Evolutionary conservation across 2,329 filamentous ascomycete genomes (phyloP).

Genomic region (Calonectria leucothoes): DNA sequence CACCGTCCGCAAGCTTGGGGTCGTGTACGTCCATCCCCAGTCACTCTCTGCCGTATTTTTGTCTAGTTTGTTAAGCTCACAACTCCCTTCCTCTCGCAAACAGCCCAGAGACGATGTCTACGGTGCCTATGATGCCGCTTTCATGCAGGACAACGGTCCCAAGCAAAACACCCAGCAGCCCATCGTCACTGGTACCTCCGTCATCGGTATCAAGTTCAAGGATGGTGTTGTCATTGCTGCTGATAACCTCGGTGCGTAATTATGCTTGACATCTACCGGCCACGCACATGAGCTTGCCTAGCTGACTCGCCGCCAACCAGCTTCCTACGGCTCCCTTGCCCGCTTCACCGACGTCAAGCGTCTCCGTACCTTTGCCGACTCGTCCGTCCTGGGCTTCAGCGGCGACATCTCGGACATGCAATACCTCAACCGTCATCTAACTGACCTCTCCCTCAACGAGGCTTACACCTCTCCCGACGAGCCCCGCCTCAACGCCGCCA

Average conservation of each 20-base stretch:
- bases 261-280: conserved; percentile 2
- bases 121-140: conserved; percentile 89
- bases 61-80: background rate
- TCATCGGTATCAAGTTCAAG: conserved; percentile 94
- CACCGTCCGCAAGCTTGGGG: conserved; percentile 80
- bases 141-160: conserved; percentile 78
- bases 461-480: conserved; percentile 72
- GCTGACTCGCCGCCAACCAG: conserved; percentile 56
- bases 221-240: conserved; percentile 96
- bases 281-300: conserved; percentile 1
- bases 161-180: conserved; percentile 91
- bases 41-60: background rate
- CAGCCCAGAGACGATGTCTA: conserved; percentile 98
- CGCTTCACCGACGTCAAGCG: conserved; percentile 98
- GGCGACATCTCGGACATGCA: conserved; percentile 99
- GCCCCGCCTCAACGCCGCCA: conserved; percentile 81
- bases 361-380: conserved; percentile 86
- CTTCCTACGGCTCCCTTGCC: conserved; percentile 96
- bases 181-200: conserved; percentile 96
- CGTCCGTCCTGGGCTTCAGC: conserved; percentile 90
- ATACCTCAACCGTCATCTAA: conserved; percentile 92
- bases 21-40: conserved; percentile 64
- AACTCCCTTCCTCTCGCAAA: conserved; percentile 8
- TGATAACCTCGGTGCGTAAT: conserved; percentile 85
- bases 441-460: conserved; percentile 87